Evolutionary conservation across 306 rosid species (phyloP), one percentile per base, ranked within the genome.

Genomic region (Trifolium dubium): DNA sequence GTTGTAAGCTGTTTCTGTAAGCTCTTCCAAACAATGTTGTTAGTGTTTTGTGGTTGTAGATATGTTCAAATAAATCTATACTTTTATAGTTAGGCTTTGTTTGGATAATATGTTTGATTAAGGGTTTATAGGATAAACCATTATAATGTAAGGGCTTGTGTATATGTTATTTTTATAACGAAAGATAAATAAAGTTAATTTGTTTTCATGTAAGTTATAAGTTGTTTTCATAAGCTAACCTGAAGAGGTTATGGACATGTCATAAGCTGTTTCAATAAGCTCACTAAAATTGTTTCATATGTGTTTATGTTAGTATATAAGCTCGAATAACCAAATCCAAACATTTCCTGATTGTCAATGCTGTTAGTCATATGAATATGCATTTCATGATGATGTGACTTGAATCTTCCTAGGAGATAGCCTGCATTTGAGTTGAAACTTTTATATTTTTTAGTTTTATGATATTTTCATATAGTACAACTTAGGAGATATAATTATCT

Each of bases 401-500:
- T 13, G 58, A 67, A 46, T 8, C 54, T 29, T 46, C 56, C 41
- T 67, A 46, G 43, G 44, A 67, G 12, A 51, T 32, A 69, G 10
- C 11, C 74, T 50, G 61, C 63, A 69, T 69, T 69, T 18, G 34
- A 69, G 46, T 50, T 50, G 47, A 51, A 50, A 30, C 32, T 15
- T 50, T 69, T 47, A 15, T 50, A 10, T 10, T 35, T 32, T 68
- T 69, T 50, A 34, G 44, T 51, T 3, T 69, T 35, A 49, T 69
- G 10, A 56, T 34, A 34, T 32, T 50, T 49, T 17, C n/a, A 69
- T 69, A 32, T 69, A 69, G 63, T 32, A 35, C 37, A 35, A 35
- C 50, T 35, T 47, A 29, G 28, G 14, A 29, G 11, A 67, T 56
- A 67, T 78, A 70, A 82, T 85, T 69, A 73, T 39, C 40, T 23